Conservation (phyloP, 1,139 yeast species). For the Taphrina flavorubra region DNA sequence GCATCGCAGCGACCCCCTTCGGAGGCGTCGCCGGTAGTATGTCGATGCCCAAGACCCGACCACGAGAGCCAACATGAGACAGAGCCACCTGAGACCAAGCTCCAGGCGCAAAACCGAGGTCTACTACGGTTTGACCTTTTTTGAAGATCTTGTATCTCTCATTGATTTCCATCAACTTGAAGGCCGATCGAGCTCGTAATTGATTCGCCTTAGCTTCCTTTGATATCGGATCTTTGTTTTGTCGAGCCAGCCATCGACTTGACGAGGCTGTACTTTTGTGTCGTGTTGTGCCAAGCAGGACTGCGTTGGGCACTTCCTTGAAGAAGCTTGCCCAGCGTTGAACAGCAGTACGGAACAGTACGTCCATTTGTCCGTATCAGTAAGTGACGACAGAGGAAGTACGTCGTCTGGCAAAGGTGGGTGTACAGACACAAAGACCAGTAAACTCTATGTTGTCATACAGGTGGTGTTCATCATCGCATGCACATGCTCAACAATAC, state of each 20-base stretch:
- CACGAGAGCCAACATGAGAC: constrained; percentile 61
- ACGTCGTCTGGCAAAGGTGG: too few relatives aligned
- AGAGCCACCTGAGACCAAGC: constrained; percentile 90
- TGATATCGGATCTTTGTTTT: constrained; percentile 66
- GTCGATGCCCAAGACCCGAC: constrained; percentile 84
- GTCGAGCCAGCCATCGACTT: constrained; percentile 75
- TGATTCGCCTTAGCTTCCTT: constrained; percentile 68
- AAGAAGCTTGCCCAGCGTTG: too few relatives aligned
- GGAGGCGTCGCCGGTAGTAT: constrained; percentile 80
- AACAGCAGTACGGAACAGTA: too few relatives aligned
- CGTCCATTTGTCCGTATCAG: too few relatives aligned
- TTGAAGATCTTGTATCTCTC: constrained; percentile 65
- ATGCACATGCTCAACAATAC: too few relatives aligned
- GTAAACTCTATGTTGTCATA: too few relatives aligned
- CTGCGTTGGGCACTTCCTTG: background rate
- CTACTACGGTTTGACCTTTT: constrained; percentile 69
- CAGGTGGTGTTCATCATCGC: too few relatives aligned
- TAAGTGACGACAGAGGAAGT: too few relatives aligned
- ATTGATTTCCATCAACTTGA: constrained; percentile 65
- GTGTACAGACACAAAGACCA: too few relatives aligned
- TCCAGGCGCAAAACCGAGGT: constrained; percentile 94
- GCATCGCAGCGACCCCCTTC: constrained; percentile 74
- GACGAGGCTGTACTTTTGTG: constrained; percentile 57
- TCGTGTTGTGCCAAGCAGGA: background rate
- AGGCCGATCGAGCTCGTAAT: constrained; percentile 86